Base-by-base conservation (phyloP, 139 green algal species). In the Spirogloea muscicola region DNA sequence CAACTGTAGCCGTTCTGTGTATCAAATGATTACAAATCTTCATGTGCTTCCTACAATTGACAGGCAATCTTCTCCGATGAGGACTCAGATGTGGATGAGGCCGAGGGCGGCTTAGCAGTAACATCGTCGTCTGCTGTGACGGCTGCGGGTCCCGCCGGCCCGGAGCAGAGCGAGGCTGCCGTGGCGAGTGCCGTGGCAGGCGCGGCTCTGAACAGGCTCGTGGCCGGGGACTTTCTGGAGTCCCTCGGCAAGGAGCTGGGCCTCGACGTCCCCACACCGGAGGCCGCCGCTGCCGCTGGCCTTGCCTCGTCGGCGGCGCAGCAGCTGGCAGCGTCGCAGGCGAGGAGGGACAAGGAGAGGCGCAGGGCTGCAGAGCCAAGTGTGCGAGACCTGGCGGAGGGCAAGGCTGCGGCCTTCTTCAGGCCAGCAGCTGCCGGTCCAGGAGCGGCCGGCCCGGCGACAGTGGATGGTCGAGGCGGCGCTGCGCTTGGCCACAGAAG, bases 11-110 rank as follows among this genome's bases (percentile, higher is more conserved):
- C n/a, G n/a, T n/a, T n/a, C n/a, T n/a, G n/a, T n/a, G n/a, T n/a
- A n/a, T n/a, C n/a, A n/a, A n/a, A n/a, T n/a, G n/a, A n/a, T n/a
- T n/a, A n/a, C n/a, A n/a, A n/a, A n/a, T n/a, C n/a, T n/a, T n/a
- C n/a, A n/a, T n/a, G n/a, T n/a, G n/a, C 55, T 64, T 64, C 10
- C 29, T 38, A n/a, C n/a, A n/a, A n/a, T n/a, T n/a, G n/a, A 13
- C 64, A 73, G 64, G 70, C 63, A 7, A 79, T 79, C 34, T 79
- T 79, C 18, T 79, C 70, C 3, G 70, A 79, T 18, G 64, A 73
- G 9, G 48, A 60, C 31, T 55, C 25, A 9, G 61, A 75, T 13
- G 51, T 27, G 4, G 61, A 75, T 13, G 67, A 74, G 57, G 57
- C 18, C 29, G 57, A 51, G n/a, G 16, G 9, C 16, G n/a, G 49